Base-by-base conservation (phyloP, 2,329 filamentous ascomycete species). In the Hortaea werneckii region DNA sequence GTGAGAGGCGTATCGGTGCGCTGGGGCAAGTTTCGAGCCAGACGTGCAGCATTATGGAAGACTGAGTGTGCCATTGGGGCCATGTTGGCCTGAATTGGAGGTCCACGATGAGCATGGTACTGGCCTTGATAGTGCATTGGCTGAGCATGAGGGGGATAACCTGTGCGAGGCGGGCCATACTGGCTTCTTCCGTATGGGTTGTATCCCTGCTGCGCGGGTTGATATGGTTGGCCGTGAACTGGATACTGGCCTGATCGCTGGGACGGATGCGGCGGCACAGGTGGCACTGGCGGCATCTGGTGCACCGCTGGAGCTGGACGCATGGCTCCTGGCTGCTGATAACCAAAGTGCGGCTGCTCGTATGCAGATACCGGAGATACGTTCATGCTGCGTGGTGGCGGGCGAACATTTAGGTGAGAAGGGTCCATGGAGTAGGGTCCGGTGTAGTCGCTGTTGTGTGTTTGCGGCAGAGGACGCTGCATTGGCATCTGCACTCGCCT, bases 1-100 rank as follows among this genome's bases (percentile, higher is more conserved):
- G 63, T 64, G 44, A 65, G 54, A 5, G 65, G 63, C 1, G 59
- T 64, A 42, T 59, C 59, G 26, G 55, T 58, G 29, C 62, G 61
- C 13, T 56, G 57, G 27, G 60, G 62, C 11, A 59, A 40, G 11
- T 57, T 49, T 10, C 59, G 54, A 34, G 57, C 58, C 55, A 60
- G 57, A 7, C 60, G 56, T 40, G 58, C 58, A 40, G 59, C 59
- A 41, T 62, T 62, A 49, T 61, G 59, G 35, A 62, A 62, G 52
- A 62, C 61, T 29, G 54, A 51, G 43, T 61, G 58, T 29, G 59
- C 59, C 51, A 58, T 55, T 0, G 59, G 58, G 6, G 41, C 51
- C 7, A 53, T 44, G 45, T 56, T 54, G 8, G 50, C 45, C 29
- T 49, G 50, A 30, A 54, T 54, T 9, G 51, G 52, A 7, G 55